Conservation (phyloP, 1,284 basidiomycete genomes). For the Malassezia globosa region DNA sequence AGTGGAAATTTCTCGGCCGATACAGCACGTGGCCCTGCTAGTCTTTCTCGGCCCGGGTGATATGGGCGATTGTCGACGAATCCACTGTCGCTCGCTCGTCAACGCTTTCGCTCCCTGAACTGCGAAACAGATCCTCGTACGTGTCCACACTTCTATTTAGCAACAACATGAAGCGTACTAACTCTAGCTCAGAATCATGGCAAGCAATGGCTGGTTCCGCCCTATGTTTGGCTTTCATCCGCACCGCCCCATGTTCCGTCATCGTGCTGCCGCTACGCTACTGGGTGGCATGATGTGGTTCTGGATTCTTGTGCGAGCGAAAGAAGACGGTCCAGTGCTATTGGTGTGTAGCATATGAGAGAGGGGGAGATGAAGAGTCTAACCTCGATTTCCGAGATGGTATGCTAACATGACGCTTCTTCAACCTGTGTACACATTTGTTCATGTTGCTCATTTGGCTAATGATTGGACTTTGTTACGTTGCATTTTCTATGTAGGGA, state of each 20-base stretch:
- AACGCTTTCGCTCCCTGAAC: too few species aligned
- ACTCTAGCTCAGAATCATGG: conserved; percentile 1
- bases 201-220: conserved; percentile 29
- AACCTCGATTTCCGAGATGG: too few species aligned
- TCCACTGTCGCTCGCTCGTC: not conserved
- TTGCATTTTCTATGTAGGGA: conserved; percentile 20
- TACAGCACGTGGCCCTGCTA: not conserved
- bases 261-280: conserved; percentile 36
- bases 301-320: conserved; percentile 44
- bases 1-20: conserved; percentile 9
- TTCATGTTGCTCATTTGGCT: too few species aligned
- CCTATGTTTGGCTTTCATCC: conserved; percentile 39
- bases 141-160: not conserved
- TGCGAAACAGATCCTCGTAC: not conserved
- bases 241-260: conserved; percentile 38
- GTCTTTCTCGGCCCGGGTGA: not conserved
- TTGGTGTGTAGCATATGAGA: conserved; percentile 23
- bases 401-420: too few species aligned
- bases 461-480: not conserved
- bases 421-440: too few species aligned
- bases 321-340: conserved; percentile 44
- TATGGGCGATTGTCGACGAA: not conserved
- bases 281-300: conserved; percentile 46
- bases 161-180: not conserved
- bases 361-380: too few species aligned